Evolutionary conservation across 805 yeast genomes (phyloP).

Genomic region (Saccharomycopsis sp.): DNA sequence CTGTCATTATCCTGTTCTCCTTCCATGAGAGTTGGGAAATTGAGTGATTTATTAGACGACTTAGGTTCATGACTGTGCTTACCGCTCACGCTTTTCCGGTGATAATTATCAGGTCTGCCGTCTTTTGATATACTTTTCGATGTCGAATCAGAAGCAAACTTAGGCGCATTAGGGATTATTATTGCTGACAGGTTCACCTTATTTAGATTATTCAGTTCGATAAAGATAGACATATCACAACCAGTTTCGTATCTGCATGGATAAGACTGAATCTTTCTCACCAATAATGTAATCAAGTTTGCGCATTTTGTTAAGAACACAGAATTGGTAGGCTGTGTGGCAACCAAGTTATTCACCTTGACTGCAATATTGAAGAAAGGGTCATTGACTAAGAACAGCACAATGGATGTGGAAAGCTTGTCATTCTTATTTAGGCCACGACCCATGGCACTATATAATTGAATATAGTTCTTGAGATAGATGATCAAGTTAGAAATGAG

Average conservation of each 20-base stretch:
- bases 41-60: background rate
- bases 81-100: background rate
- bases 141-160: background rate
- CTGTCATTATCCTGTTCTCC: background rate
- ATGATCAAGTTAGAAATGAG: conserved; percentile 5
- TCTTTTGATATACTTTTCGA: background rate
- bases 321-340: background rate
- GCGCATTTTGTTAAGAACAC: conserved; percentile 1
- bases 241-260: conserved; percentile 2
- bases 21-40: background rate
- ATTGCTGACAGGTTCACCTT: background rate
- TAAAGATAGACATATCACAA: background rate
- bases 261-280: background rate
- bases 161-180: background rate
- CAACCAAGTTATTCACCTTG: background rate
- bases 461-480: conserved; percentile 1
- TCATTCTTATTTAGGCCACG: background rate
- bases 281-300: background rate
- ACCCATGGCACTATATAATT: background rate
- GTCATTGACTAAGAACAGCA: conserved; percentile 4
- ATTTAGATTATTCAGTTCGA: background rate
- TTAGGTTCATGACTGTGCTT: background rate
- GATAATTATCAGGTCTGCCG: background rate
- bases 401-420: background rate
- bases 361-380: conserved; percentile 3